Evolutionary conservation across 495 filamentous ascomycete genomes (phyloP), one percentile per base, ranked within the genome.

Genomic region (Penicillium goetzii): DNA sequence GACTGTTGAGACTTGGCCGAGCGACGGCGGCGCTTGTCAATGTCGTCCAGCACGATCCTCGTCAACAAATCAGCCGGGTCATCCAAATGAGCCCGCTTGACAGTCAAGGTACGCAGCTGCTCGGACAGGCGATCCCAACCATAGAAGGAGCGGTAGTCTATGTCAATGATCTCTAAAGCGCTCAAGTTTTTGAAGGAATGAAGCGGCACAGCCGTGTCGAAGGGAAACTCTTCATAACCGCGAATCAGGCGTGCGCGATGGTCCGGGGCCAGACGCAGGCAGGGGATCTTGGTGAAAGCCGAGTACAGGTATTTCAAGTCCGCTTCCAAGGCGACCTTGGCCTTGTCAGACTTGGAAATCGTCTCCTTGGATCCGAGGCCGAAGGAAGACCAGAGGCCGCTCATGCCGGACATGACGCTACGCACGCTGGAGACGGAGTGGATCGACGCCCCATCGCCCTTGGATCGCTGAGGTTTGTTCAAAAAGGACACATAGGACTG

Each of bases 281-380:
- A 96, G 4, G 95, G 95, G 59, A 98, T 96, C 79, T 99, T 99
- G 70, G 95, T 99, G 76, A 98, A 98, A 59, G 95, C 92, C 21
- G 95, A 97, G 76, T 97, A 99, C 10, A 99, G 83, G 73, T 99
- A 98, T 75, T 92, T 97, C 52, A 96, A 77, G 71, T 99, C 95
- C 30, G 88, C 86, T 67, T 93, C 87, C 54, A 94, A 74, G 30
- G 91, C 91, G 33, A 89, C 88, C 70, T 95, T 93, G 75, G 92
- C 90, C 75, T 89, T 92, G 74, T 96, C 95, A 26, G 86, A 88
- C 69, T 92, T 92, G 68, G 91, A 86, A 34, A 85, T 83, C 28
- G 89, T 86, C 60, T 90, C 90, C 69, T 89, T 87, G 17, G 88
- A 86, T 40, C 86, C 86, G 21, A 97, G 80, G 17, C 92, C 90